phyloP scores from a whole-genome alignment of 2,329 filamentous ascomycete genomes.

The Neoscytalidium dimidiatum region DNA sequence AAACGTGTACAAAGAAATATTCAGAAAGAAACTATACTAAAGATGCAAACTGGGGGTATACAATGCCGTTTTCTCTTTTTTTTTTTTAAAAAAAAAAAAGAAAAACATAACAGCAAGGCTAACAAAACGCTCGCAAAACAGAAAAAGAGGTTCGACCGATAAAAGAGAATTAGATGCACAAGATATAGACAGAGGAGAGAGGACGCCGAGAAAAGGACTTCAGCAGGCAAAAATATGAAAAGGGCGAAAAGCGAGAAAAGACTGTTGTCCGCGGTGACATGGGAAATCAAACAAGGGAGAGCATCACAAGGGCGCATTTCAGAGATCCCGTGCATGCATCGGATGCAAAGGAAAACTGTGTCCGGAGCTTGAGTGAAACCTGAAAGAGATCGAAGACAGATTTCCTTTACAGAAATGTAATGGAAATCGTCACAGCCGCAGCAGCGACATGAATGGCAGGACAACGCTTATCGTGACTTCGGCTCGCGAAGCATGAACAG shows the following conservation, averaged over 20 bases:
- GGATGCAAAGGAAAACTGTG: neutral
- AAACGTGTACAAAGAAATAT: neutral
- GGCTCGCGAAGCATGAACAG: neutral
- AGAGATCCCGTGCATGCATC: neutral
- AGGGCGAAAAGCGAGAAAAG: neutral
- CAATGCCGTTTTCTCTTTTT: conserved; percentile 22
- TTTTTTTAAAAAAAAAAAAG: too few species aligned
- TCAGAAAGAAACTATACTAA: neutral
- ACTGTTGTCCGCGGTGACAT: neutral
- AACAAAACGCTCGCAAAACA: neutral
- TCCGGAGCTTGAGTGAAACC: neutral
- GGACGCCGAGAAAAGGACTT: neutral
- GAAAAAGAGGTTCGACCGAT: neutral
- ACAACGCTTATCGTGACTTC: neutral
- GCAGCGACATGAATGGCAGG: neutral
- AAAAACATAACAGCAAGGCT: neutral
- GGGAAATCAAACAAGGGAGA: neutral
- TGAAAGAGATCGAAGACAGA: neutral
- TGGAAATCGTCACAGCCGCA: neutral
- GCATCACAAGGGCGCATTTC: neutral
- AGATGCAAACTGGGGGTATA: conserved; percentile 18
- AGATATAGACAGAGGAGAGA: conserved; percentile 10
- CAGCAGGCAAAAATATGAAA: neutral
- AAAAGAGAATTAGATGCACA: neutral
- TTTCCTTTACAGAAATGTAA: neutral